phyloP scores from a whole-genome alignment of 2,329 filamentous ascomycete species.

The Amauroascus verrucosus region DNA sequence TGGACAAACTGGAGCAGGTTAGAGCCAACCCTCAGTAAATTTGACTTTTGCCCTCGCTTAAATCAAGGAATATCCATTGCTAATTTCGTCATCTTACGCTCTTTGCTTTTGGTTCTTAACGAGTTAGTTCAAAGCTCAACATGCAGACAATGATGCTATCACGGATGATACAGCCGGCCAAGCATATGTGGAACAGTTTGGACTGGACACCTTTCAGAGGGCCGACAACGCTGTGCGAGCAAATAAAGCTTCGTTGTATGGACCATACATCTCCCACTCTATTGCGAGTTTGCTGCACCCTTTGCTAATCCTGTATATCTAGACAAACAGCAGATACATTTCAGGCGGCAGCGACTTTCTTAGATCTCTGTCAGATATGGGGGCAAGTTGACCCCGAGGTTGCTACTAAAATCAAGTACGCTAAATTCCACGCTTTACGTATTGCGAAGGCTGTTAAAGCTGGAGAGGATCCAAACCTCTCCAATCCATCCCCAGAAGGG shows the following conservation, averaged over 20 bases:
- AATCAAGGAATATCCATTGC: slow-evolving; percentile 3
- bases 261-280: neutral
- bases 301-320: neutral
- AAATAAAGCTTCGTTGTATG: slow-evolving; percentile 71
- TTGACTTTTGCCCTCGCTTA: neutral
- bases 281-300: neutral
- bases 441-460: slow-evolving; percentile 87
- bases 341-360: slow-evolving; percentile 81
- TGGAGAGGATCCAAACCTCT: slow-evolving; percentile 81
- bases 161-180: slow-evolving; percentile 76
- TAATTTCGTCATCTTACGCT: slow-evolving; percentile 6
- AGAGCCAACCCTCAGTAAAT: slow-evolving; percentile 16
- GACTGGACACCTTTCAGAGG: slow-evolving; percentile 72
- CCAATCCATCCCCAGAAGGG: slow-evolving; percentile 55
- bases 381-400: slow-evolving; percentile 62
- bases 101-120: neutral
- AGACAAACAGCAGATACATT: slow-evolving; percentile 92
- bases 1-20: slow-evolving; percentile 83
- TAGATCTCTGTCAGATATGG: slow-evolving; percentile 83
- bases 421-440: slow-evolving; percentile 87
- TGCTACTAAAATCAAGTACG: slow-evolving; percentile 82
- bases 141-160: slow-evolving; percentile 70
- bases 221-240: slow-evolving; percentile 73
- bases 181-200: slow-evolving; percentile 91
- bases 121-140: slow-evolving; percentile 56